A percentile compares a stretch with the other conserved stretches of the same genome.
Conservation (phyloP, 768 basidiomycete species). For the Gymnopilus junonius region DNA sequence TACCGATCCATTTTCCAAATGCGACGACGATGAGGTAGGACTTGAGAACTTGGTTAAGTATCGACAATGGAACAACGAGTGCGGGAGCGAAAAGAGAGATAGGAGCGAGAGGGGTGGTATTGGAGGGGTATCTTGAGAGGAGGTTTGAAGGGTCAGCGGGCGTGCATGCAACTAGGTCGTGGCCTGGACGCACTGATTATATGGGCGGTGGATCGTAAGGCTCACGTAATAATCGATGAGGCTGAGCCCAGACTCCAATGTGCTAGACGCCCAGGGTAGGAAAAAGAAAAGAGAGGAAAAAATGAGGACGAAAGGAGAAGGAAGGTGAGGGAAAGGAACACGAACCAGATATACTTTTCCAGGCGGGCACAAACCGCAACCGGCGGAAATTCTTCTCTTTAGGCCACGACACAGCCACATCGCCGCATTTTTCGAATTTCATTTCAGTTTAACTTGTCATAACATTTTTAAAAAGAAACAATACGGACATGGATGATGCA, state of each 20-base stretch:
- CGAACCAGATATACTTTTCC: constrained; percentile 15
- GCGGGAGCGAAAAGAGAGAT: not conserved
- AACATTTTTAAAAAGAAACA: constrained; percentile 20
- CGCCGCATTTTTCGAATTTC: constrained; percentile 18
- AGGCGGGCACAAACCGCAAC: not conserved
- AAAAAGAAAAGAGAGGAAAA: constrained; percentile 15
- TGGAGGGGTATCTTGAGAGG: constrained; percentile 15
- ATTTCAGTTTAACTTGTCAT: constrained; percentile 17
- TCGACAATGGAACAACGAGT: not conserved
- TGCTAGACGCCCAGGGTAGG: constrained; percentile 14
- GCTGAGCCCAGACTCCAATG: constrained; percentile 9
- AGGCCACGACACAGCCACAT: constrained; percentile 27
- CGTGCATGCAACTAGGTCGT: constrained; percentile 15
- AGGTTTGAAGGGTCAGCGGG: constrained; percentile 17
- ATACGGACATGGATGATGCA: constrained; percentile 11
- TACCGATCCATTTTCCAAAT: constrained; percentile 48
- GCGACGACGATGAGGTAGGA: not conserved
- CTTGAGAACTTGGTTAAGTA: not conserved
- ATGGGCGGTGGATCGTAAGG: constrained; percentile 15
- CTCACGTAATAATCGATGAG: constrained; percentile 34
- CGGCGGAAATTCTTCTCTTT: constrained; percentile 14
- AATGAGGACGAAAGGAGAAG: constrained; percentile 10
- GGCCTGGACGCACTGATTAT: constrained; percentile 17
- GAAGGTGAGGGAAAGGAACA: constrained; percentile 13
- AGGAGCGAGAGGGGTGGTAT: constrained; percentile 5